Percentiles rank a stretch among this genome's conserved stretches.
These are phyloP conservation scores for Tillandsia fasciculata DNA, from an alignment of 176 grass and related monocot species.

Conservation along the genomic window DNA sequence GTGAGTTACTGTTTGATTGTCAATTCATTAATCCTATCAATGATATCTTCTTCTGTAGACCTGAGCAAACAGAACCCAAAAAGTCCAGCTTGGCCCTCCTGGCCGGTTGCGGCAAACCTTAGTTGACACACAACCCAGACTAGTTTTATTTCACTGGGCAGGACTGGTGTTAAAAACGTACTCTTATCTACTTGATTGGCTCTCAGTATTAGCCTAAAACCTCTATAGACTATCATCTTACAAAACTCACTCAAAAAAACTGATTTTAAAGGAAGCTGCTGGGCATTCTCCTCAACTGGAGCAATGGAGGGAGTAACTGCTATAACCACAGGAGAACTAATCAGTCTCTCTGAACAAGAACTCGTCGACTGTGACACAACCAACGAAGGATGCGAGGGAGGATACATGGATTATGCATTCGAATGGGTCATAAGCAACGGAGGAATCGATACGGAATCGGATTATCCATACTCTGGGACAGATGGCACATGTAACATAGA, in stretches of 20 bases:
- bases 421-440: slow-evolving; percentile 18
- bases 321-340: slow-evolving; percentile 18
- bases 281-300: slow-evolving; percentile 28
- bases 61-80: background rate
- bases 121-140: too few relatives aligned
- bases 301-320: slow-evolving; percentile 30
- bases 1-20: slow-evolving; percentile 4
- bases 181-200: too few relatives aligned
- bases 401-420: slow-evolving; percentile 30
- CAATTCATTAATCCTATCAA: background rate
- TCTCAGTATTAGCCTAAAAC: background rate
- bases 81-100: too few relatives aligned
- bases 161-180: too few relatives aligned
- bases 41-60: background rate
- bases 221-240: background rate
- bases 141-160: too few relatives aligned
- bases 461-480: slow-evolving; percentile 17
- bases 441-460: slow-evolving; percentile 17
- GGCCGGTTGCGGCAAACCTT: too few relatives aligned
- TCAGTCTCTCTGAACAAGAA: slow-evolving; percentile 31
- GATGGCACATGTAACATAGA: slow-evolving; percentile 9
- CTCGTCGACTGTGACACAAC: slow-evolving; percentile 22
- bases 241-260: background rate
- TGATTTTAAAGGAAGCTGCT: slow-evolving; percentile 19
- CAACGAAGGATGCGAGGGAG: slow-evolving; percentile 23